phyloP scores from a whole-genome alignment of 495 filamentous ascomycete species.

The Margaritispora aquatica region DNA sequence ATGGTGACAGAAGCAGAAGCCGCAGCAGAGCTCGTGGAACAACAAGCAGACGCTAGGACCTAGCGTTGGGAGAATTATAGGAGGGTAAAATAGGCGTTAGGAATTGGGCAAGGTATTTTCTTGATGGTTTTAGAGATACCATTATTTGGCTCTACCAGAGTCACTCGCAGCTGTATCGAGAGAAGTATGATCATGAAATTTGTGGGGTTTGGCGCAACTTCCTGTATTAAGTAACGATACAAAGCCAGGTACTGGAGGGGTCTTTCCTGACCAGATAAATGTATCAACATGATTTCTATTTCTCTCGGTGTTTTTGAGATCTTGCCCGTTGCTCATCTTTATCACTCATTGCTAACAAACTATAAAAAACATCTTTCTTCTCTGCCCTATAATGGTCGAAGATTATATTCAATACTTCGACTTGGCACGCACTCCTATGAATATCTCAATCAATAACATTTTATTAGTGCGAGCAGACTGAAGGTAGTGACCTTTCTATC shows the following conservation, averaged over 20 bases:
- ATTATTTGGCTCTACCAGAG: not conserved
- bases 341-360: no score
- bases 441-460: no score
- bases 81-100: not conserved
- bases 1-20: conserved; percentile 36
- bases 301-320: no score
- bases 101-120: not conserved
- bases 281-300: no score
- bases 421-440: no score
- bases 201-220: not conserved
- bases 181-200: not conserved
- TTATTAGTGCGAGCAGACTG: no score
- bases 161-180: not conserved
- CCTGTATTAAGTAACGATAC: not conserved
- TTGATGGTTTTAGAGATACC: not conserved
- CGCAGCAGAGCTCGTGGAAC: conserved; percentile 32
- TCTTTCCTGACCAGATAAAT: not conserved
- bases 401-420: no score
- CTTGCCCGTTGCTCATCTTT: no score
- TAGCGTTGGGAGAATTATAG: not conserved
- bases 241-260: not conserved
- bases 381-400: no score
- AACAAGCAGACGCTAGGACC: conserved; percentile 20
- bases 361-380: no score
- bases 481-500: no score